A percentile compares a stretch with the other conserved stretches of the same genome.
phyloP scores from a whole-genome alignment of 1,139 yeast genomes.

The Nematodospora anomalae region DNA sequence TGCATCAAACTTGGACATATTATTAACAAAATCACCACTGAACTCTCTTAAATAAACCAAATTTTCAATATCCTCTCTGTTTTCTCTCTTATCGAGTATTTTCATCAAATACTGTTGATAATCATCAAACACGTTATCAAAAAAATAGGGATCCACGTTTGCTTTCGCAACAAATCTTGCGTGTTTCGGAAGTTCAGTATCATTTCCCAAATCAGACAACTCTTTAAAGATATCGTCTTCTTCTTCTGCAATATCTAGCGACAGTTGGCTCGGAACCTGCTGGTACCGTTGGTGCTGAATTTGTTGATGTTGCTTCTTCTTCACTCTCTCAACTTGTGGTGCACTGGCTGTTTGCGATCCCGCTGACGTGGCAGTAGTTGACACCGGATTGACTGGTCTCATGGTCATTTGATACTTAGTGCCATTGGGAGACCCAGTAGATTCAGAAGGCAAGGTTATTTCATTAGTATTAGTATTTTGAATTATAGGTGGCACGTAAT shows the following conservation, averaged over 20 bases:
- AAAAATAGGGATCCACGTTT: slow-evolving; percentile 15
- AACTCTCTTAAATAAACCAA: slow-evolving; percentile 41
- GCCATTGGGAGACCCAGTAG: slow-evolving; percentile 9
- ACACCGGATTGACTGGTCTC: slow-evolving; percentile 4
- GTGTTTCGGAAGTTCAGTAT: slow-evolving; percentile 7
- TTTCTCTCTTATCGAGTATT: slow-evolving; percentile 22
- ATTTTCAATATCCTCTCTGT: slow-evolving; percentile 26
- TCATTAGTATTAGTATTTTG: slow-evolving; percentile 9
- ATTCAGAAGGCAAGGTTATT: slow-evolving; percentile 7
- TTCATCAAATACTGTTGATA: slow-evolving; percentile 36
- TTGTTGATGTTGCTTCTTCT: slow-evolving; percentile 1
- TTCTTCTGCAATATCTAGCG: slow-evolving; percentile 6
- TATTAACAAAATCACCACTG: slow-evolving; percentile 31
- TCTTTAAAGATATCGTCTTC: slow-evolving; percentile 16
- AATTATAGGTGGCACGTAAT: slow-evolving; percentile 17
- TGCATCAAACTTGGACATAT: slow-evolving; percentile 20
- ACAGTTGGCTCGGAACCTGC: slow-evolving; percentile 7
- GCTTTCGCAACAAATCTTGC: slow-evolving; percentile 2
- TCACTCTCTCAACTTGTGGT: not conserved
- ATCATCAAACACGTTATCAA: slow-evolving; percentile 36
- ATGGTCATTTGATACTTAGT: slow-evolving; percentile 14
- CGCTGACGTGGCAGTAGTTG: not conserved
- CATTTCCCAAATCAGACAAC: slow-evolving; percentile 15
- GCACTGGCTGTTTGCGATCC: not conserved
- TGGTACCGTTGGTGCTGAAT: slow-evolving; percentile 10